Evolutionary conservation across 2,329 filamentous ascomycete species (phyloP).

Genomic region (Alternaria arborescens): DNA sequence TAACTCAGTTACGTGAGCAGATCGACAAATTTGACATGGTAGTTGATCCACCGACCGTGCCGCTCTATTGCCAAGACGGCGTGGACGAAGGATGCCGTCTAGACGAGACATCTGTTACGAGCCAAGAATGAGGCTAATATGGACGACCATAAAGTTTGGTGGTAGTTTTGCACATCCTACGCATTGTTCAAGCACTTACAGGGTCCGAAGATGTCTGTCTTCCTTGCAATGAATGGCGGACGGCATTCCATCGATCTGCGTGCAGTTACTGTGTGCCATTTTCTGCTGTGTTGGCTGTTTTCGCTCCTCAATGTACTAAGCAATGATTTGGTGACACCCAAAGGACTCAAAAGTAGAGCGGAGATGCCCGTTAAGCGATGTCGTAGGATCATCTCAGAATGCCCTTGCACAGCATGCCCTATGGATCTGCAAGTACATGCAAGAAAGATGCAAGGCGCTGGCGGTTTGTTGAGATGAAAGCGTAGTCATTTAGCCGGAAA

Average conservation of each 20-base stretch:
- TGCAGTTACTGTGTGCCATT: background rate
- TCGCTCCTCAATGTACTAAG: background rate
- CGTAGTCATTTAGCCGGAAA: slow-evolving; percentile 35
- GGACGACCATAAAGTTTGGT: background rate
- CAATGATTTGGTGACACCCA: background rate
- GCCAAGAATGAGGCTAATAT: slow-evolving; percentile 20
- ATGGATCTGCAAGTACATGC: background rate
- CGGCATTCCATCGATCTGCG: background rate
- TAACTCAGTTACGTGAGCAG: background rate
- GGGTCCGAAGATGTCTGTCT: background rate
- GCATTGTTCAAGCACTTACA: background rate
- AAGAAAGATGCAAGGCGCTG: background rate
- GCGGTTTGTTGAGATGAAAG: background rate
- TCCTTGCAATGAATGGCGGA: background rate
- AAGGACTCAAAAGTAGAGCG: background rate
- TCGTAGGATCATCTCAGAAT: background rate
- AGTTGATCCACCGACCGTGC: slow-evolving; percentile 2
- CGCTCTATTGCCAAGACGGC: slow-evolving; percentile 14
- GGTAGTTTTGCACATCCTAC: background rate
- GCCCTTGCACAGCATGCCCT: background rate
- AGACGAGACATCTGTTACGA: slow-evolving; percentile 11
- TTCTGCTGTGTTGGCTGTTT: background rate
- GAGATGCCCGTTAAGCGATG: background rate
- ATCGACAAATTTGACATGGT: background rate
- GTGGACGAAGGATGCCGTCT: slow-evolving; percentile 5